Evolutionary conservation across 805 yeast species (phyloP).

Genomic region (Kuraishia ogatae): DNA sequence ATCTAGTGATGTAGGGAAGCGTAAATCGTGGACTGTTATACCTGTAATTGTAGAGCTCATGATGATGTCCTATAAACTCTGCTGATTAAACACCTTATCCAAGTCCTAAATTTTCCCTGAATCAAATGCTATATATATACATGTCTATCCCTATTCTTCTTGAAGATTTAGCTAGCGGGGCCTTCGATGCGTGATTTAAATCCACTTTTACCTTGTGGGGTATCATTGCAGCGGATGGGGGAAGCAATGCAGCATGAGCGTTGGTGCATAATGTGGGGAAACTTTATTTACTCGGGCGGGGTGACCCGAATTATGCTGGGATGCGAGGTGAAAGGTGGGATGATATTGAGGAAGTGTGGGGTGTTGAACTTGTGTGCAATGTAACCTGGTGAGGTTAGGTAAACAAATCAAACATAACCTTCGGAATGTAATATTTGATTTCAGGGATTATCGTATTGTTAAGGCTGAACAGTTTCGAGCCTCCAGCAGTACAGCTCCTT

Average conservation of each 20-base stretch:
- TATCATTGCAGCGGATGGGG: not conserved
- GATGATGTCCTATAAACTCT: not conserved
- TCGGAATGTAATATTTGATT: no score
- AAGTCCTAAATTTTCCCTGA: no score
- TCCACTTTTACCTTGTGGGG: not conserved
- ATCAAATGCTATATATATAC: no score
- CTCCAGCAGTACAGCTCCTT: no score
- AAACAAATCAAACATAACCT: no score
- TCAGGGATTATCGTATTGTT: no score
- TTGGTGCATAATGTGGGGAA: not conserved
- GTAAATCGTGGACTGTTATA: slow-evolving; percentile 21
- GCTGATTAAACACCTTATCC: no score
- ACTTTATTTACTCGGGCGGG: not conserved
- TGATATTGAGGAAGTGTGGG: not conserved
- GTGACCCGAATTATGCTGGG: not conserved
- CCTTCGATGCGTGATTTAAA: not conserved
- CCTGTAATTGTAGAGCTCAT: slow-evolving; percentile 15
- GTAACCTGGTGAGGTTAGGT: no score
- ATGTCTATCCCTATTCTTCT: not conserved
- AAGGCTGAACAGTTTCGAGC: no score
- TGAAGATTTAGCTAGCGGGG: not conserved
- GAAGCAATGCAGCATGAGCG: not conserved
- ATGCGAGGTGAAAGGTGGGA: not conserved
- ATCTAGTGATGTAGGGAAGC: slow-evolving; percentile 31
- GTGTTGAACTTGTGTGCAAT: no score